A percentile compares a stretch with the other conserved stretches of the same genome.
phyloP scores from a whole-genome alignment of 768 basidiomycete species.

The Lenzites betulinus region DNA sequence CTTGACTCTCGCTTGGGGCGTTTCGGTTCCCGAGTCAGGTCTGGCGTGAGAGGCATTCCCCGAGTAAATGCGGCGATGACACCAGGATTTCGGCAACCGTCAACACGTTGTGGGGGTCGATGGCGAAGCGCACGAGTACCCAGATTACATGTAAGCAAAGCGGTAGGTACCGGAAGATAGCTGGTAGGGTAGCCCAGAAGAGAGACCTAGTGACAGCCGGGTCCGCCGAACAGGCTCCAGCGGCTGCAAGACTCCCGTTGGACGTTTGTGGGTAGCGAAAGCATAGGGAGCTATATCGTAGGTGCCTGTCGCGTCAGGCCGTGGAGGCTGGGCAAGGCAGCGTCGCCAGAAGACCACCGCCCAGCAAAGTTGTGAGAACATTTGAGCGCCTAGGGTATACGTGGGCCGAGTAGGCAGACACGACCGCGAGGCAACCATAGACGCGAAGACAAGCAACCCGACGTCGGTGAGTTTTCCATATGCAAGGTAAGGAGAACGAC shows the following conservation, averaged over 20 bases:
- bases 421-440: too few species aligned
- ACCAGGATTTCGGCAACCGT: not conserved
- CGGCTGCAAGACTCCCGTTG: too few species aligned
- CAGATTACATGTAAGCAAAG: not conserved
- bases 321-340: not conserved
- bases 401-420: too few species aligned
- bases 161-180: not conserved
- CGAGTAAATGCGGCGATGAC: conserved; percentile 8
- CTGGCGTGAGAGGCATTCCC: conserved; percentile 15
- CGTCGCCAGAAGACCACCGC: not conserved
- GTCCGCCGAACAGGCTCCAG: too few species aligned
- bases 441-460: too few species aligned
- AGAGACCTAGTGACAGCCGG: too few species aligned
- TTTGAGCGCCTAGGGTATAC: not conserved
- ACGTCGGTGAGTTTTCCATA: too few species aligned
- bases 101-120: not conserved
- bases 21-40: conserved; percentile 13
- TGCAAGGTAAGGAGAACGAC: not conserved
- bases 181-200: not conserved
- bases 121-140: not conserved
- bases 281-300: too few species aligned
- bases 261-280: too few species aligned
- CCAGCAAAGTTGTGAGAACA: not conserved
- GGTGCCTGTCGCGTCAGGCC: too few species aligned
- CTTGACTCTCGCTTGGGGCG: not conserved